phyloP scores from a whole-genome alignment of 805 yeast species.

The Teunomyces stri region DNA sequence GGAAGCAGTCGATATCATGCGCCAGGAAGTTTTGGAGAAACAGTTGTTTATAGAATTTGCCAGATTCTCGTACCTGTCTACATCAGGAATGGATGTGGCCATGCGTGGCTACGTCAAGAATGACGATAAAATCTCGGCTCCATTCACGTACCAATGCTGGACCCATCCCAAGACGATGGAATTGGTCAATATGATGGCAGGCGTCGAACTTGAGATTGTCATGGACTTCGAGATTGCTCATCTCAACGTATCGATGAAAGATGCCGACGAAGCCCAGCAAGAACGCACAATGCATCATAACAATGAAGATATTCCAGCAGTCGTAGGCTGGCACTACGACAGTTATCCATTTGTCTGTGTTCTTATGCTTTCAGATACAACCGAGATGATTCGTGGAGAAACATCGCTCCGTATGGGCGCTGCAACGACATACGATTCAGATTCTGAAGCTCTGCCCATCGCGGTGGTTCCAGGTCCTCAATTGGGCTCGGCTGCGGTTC shows the following conservation, averaged over 20 bases:
- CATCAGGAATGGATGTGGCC: slow-evolving; percentile 49
- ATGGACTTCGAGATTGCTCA: slow-evolving; percentile 60
- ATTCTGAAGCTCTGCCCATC: neutral
- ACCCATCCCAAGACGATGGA: slow-evolving; percentile 55
- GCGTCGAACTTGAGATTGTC: slow-evolving; percentile 51
- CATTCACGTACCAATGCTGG: slow-evolving; percentile 58
- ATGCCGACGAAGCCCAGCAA: slow-evolving; percentile 29
- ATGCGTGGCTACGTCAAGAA: slow-evolving; percentile 51
- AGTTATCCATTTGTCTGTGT: slow-evolving; percentile 67
- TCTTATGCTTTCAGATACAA: slow-evolving; percentile 58
- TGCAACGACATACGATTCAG: neutral
- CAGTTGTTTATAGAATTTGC: slow-evolving; percentile 47
- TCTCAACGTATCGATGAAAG: slow-evolving; percentile 48
- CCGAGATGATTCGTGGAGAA: slow-evolving; percentile 60
- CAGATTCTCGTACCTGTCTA: slow-evolving; percentile 40
- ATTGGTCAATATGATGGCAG: slow-evolving; percentile 56
- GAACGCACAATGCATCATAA: slow-evolving; percentile 17
- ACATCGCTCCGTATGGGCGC: slow-evolving; percentile 49
- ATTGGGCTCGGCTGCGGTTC: slow-evolving; percentile 49
- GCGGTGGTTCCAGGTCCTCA: slow-evolving; percentile 36
- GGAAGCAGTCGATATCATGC: slow-evolving; percentile 59
- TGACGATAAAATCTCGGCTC: slow-evolving; percentile 32
- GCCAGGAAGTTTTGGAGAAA: slow-evolving; percentile 49
- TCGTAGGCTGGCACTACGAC: slow-evolving; percentile 63
- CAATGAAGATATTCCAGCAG: slow-evolving; percentile 42